Conservation (phyloP, 169 alveolate species). For the Plasmodium billcollinsi region DNA sequence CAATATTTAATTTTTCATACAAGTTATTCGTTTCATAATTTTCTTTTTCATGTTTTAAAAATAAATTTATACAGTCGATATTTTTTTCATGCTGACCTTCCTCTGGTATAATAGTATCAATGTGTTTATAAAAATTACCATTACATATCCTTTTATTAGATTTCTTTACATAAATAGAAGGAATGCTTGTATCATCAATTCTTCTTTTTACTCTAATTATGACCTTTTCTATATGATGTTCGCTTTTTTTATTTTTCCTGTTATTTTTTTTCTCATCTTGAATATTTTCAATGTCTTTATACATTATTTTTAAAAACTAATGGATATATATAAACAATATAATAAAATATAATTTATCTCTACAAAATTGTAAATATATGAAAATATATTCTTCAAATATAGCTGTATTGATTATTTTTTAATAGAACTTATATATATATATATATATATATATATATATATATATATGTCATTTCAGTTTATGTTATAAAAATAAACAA, state of each 20-base stretch:
- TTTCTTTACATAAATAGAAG: constrained; percentile 59
- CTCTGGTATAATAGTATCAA: constrained; percentile 57
- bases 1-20: neutral
- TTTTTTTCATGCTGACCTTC: constrained; percentile 50
- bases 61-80: constrained; percentile 46
- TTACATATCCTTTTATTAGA: constrained; percentile 67
- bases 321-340: neutral
- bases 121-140: constrained; percentile 59
- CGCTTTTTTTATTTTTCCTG: neutral
- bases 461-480: neutral
- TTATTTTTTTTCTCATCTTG: constrained; percentile 4
- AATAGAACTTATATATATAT: neutral
- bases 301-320: constrained; percentile 19
- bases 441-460: neutral
- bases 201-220: constrained; percentile 74
- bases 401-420: too few species aligned
- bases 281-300: constrained; percentile 21
- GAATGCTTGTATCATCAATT: constrained; percentile 62
- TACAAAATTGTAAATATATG: too few species aligned
- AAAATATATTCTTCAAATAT: too few species aligned
- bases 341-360: too few species aligned
- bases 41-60: constrained; percentile 50
- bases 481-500: too few species aligned
- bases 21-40: constrained; percentile 1
- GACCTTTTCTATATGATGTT: constrained; percentile 23